These are phyloP conservation scores for Russula ochroleuca DNA, from an alignment of 768 basidiomycete genomes.

Conservation along the genomic window DNA sequence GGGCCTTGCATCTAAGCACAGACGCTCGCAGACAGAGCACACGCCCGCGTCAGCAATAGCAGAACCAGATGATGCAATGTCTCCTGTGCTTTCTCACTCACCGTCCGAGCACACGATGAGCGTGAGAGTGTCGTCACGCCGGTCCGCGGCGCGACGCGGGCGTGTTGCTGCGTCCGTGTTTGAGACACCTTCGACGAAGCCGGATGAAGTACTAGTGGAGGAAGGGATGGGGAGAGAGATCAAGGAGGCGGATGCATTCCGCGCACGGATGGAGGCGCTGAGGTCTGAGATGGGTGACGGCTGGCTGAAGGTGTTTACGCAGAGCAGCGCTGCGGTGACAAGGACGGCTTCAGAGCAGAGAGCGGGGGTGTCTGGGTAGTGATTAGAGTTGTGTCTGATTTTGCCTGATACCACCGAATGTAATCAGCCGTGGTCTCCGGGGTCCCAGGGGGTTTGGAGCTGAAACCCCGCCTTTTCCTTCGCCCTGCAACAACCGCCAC, in stretches of 20 bases:
- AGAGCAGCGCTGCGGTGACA: constrained; percentile 42
- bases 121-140: constrained; percentile 31
- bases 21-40: constrained; percentile 23
- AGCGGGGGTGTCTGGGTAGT: constrained; percentile 6
- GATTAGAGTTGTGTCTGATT: not conserved
- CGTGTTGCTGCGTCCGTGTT: constrained; percentile 60
- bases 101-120: constrained; percentile 27
- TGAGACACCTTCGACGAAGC: constrained; percentile 43
- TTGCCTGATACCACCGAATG: not conserved
- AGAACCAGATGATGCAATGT: constrained; percentile 9
- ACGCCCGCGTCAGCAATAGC: constrained; percentile 8
- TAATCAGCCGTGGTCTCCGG: not conserved
- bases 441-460: not conserved
- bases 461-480: not conserved
- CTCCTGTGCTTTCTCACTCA: constrained; percentile 26
- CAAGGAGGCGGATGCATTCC: constrained; percentile 63
- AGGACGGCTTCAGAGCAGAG: constrained; percentile 1
- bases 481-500: constrained; percentile 8
- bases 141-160: constrained; percentile 44
- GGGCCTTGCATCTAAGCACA: constrained; percentile 20
- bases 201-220: constrained; percentile 28
- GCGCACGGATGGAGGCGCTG: constrained; percentile 74
- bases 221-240: constrained; percentile 36
- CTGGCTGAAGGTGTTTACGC: constrained; percentile 82
- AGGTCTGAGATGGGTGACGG: constrained; percentile 86